Base-by-base conservation (phyloP, 345 rosid species). In the Psidium guajava region DNA sequence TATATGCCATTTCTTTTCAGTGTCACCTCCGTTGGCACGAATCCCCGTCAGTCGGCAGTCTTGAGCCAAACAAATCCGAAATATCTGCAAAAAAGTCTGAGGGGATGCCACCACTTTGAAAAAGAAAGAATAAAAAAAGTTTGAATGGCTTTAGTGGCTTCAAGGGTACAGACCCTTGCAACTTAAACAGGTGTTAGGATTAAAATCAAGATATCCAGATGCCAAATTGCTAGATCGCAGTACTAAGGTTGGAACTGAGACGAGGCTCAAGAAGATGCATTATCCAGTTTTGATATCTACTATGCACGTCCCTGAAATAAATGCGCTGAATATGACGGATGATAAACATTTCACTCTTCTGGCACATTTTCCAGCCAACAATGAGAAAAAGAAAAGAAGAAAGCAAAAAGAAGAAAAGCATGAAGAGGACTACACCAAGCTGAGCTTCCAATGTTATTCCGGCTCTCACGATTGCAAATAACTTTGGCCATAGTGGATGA, bases 191-290 rank as follows among this genome's bases (percentile, higher is more conserved):
- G 85, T 96, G 83, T 94, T 97, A 81, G 92, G 89, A 84, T 88
- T 95, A 81, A 97, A 92, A 88, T 92, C 88, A 83, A 93, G 88
- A 85, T 88, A 93, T 83, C 95, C 95, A 2, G 89, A 92, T 88
- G 96, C 98, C 32, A 97, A 97, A 88, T 87, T 97, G 83, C 74
- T 95, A 87, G 90, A 94, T 28, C 98, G 99, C 84, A 97, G 95
- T 87, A 89, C 96, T 1, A 98, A 96, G 91, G 92, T 96, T 84
- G 98, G 98, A 84, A 93, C 96, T 50, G 99, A 97, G 92, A 93
- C 91, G 96, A 96, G 98, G 90, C 83, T 94, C 87, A 97, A 95
- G 94, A 88, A 92, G 88, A 89, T 95, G 86, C 95, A 91, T 58
- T 95, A 97, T 90, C 86, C 85, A 85, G 95, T 94, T 84, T 88